Evolutionary conservation across 106 monocot species (phyloP), one percentile per base, ranked within the genome.

Genomic region (Dendrobium officinale): DNA sequence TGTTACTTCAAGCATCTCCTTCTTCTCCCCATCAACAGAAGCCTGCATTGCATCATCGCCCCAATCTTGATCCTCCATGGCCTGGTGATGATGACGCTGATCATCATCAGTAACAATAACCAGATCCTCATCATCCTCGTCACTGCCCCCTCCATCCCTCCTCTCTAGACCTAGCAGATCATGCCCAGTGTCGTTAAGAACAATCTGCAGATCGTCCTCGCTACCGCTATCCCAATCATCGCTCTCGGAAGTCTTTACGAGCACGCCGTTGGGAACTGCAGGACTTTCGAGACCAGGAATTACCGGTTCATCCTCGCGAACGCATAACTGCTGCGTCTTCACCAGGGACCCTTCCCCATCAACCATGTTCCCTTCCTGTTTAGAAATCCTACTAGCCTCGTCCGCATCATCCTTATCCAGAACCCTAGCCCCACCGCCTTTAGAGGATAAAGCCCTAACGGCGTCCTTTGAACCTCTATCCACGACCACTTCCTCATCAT

Each of bases 211-310:
- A 85, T 99, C 98, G 78, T 99, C 98, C 37, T 95, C 98, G 76
- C 98, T 99, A 66, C 95, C 98, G 56, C 92, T 99, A 20, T 99
- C 98, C 85, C 88, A 92, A 29, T 98, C 95, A 5, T 92, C 93
- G 66, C 84, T 89, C 31, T 67, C 82, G 5, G 87, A 74, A 17
- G 76, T 77, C 18, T 55, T 83, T 1, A 37, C 55, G 4, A 59
- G 48, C 1, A 73, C 81, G 18, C 68, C 67, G 26, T 82, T 80
- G 49, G 55, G 51, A n/a, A 68, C 49, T 26, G 37, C 31, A 11
- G 78, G 55, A 77, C 43, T 77, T 3, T 51, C 61, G 2, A 83
- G 70, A 44, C 94, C 92, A 4, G 92, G 90, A 78, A 92, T 94
- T n/a, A 81, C 72, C 29, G 82, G 81, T 9, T 80, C 92, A 3